Evolutionary conservation across 164 flowering plant species (phyloP).

Genomic region (Macadamia tetraphylla): DNA sequence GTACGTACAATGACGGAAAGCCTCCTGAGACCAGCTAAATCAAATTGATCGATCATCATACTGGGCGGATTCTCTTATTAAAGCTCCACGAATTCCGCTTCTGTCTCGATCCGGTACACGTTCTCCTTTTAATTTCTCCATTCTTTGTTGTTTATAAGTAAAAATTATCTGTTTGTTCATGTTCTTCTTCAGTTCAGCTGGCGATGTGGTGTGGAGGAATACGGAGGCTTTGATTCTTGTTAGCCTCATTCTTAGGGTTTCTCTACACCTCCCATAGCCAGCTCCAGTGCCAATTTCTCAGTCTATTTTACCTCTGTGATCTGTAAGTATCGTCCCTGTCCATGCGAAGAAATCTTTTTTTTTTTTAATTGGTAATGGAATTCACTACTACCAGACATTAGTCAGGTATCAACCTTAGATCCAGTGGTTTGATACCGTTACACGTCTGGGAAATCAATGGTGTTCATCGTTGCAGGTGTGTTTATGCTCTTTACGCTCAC

Average conservation of each 20-base stretch:
- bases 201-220: slow-evolving; percentile 2
- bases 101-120: slow-evolving; percentile 14
- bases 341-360: neutral
- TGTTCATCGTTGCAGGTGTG: slow-evolving; percentile 6
- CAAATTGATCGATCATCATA: slow-evolving; percentile 7
- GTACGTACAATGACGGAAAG: neutral
- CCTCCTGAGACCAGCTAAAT: neutral
- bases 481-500: neutral
- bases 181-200: neutral
- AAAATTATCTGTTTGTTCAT: too few species aligned
- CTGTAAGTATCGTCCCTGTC: neutral
- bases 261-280: slow-evolving; percentile 4
- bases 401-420: slow-evolving; percentile 3
- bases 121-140: neutral
- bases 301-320: neutral
- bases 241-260: neutral
- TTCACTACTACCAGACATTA: neutral
- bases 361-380: neutral
- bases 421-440: neutral
- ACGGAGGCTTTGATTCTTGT: neutral
- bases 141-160: neutral
- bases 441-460: neutral
- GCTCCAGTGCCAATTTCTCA: neutral
- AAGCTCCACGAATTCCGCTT: neutral
- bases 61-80: slow-evolving; percentile 5